phyloP scores from a whole-genome alignment of 495 filamentous ascomycete species.

The Annulohypoxylon nitens region DNA sequence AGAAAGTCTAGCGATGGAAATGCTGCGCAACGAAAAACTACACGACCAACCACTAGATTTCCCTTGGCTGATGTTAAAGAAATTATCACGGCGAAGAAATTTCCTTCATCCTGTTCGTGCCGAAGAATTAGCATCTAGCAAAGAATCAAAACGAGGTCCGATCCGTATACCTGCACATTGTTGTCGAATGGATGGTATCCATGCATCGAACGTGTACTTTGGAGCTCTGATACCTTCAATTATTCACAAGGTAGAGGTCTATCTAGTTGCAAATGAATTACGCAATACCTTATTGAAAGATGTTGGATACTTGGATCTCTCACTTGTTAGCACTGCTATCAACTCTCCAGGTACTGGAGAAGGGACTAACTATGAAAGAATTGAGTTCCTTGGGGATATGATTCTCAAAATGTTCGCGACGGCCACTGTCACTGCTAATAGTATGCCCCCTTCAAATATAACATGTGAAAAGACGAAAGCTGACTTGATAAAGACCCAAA shows the following conservation, averaged over 20 bases:
- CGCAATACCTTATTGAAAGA: conserved; percentile 69
- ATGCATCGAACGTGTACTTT: conserved; percentile 71
- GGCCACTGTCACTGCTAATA: conserved; percentile 72
- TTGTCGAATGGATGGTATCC: conserved; percentile 66
- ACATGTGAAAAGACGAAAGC: background rate
- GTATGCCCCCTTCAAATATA: conserved; percentile 46
- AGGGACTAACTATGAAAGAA: conserved; percentile 79
- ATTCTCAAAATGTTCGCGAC: conserved; percentile 84
- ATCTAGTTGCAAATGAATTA: conserved; percentile 73
- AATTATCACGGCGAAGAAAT: conserved; percentile 69
- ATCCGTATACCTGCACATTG: conserved; percentile 51
- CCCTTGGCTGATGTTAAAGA: conserved; percentile 63
- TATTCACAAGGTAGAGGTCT: conserved; percentile 73
- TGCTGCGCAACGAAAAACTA: conserved; percentile 45
- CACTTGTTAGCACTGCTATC: conserved; percentile 79
- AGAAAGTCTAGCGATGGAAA: conserved; percentile 37
- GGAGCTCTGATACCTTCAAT: conserved; percentile 82
- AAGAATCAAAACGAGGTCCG: conserved; percentile 45
- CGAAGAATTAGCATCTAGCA: conserved; percentile 33
- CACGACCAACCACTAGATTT: conserved; percentile 52
- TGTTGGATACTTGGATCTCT: conserved; percentile 66
- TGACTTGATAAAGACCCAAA: conserved; percentile 60
- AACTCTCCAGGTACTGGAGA: conserved; percentile 73
- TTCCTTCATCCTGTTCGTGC: conserved; percentile 65
- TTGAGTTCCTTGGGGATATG: conserved; percentile 91